phyloP scores from a whole-genome alignment of 345 rosid genomes.

The Alliaria petiolata region DNA sequence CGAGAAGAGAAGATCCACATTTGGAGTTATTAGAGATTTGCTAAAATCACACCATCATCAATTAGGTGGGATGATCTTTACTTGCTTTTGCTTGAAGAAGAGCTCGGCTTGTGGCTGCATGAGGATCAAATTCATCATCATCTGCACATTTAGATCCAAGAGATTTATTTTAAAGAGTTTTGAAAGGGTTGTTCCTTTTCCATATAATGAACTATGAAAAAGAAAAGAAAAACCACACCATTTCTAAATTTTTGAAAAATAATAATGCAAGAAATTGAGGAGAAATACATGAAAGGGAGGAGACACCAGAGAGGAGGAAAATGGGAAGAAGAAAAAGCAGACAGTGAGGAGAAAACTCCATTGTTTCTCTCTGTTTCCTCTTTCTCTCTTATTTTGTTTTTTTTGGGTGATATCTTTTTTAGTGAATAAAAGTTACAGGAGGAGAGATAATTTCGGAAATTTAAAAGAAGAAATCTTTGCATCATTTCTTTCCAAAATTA shows the following conservation, averaged over 20 bases:
- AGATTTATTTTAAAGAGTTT: not conserved
- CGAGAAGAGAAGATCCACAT: not conserved
- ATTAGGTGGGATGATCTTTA: slow-evolving; percentile 12
- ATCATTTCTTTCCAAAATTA: too few species aligned
- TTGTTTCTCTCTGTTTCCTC: slow-evolving; percentile 18
- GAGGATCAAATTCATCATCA: slow-evolving; percentile 36
- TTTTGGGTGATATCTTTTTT: not conserved
- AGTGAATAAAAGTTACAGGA: too few species aligned
- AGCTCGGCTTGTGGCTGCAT: slow-evolving; percentile 43
- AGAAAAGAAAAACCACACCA: not conserved
- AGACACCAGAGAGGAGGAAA: slow-evolving; percentile 31
- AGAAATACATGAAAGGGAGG: slow-evolving; percentile 37
- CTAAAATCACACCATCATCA: not conserved
- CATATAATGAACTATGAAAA: not conserved
- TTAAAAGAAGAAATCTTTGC: not conserved
- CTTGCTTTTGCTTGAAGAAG: slow-evolving; percentile 61
- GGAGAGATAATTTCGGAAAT: too few species aligned
- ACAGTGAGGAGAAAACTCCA: slow-evolving; percentile 34
- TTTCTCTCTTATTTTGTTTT: not conserved
- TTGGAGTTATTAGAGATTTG: not conserved
- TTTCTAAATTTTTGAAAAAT: too few species aligned
- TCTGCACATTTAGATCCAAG: slow-evolving; percentile 36
- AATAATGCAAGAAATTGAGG: not conserved
- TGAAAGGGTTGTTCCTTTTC: not conserved
- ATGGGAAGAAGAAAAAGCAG: slow-evolving; percentile 32